Percentiles rank a stretch among this genome's conserved stretches.
Conservation (phyloP, 306 rosid species). For the Rosa persica region DNA sequence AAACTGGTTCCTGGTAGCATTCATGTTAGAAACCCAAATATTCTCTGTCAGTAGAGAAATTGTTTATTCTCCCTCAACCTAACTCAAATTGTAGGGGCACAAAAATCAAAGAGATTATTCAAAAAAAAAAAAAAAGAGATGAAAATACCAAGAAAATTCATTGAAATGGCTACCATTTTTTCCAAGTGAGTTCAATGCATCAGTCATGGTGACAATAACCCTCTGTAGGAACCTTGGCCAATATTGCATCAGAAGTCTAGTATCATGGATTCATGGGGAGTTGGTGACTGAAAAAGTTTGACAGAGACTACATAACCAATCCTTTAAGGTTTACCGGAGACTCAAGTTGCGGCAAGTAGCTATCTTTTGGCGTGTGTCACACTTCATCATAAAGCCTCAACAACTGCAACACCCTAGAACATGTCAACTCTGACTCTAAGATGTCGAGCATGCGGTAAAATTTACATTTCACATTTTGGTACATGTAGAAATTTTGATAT, state of each 20-base stretch:
- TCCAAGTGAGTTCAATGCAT: constrained; percentile 20
- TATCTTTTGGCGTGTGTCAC: not conserved
- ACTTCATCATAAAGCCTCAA: too few relatives aligned
- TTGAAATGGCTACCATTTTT: constrained; percentile 10
- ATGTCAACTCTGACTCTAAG: too few relatives aligned
- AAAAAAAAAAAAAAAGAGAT: not conserved
- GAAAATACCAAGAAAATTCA: constrained; percentile 23
- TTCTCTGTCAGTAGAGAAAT: not conserved
- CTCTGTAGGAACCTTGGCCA: not conserved
- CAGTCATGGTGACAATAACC: not conserved
- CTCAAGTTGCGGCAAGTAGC: not conserved
- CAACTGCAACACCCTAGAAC: too few relatives aligned
- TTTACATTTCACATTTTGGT: too few relatives aligned
- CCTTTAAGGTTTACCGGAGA: not conserved
- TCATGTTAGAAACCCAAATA: not conserved
- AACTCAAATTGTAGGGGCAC: not conserved
- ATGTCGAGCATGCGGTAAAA: too few relatives aligned
- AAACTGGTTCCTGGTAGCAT: not conserved
- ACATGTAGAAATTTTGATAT: too few relatives aligned
- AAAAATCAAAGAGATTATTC: not conserved
- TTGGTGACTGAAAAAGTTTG: not conserved
- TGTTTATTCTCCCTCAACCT: not conserved
- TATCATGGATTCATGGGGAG: constrained; percentile 10
- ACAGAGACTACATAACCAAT: not conserved
- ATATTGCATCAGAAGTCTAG: not conserved